Conservation (phyloP, 176 grass and related monocot genomes). For the Musa itinerans region DNA sequence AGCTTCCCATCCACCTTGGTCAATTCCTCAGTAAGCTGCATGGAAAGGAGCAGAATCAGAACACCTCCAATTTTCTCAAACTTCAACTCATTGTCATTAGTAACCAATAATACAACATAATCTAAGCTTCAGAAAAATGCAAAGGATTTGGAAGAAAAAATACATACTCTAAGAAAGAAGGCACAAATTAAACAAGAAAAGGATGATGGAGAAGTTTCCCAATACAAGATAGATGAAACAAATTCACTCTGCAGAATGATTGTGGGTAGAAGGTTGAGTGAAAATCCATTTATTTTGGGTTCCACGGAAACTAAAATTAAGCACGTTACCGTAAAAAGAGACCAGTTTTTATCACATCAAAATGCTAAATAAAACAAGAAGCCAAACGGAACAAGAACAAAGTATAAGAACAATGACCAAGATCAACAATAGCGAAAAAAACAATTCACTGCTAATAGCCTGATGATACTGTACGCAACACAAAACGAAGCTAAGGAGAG, state of each 20-base stretch:
- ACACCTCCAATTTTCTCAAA: no score
- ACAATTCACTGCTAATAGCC: background rate
- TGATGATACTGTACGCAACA: no score
- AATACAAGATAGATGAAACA: background rate
- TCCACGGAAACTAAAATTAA: background rate
- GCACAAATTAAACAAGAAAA: background rate
- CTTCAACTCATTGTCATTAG: background rate
- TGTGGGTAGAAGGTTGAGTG: background rate
- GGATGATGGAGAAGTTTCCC: background rate
- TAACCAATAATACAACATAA: background rate
- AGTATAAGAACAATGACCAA: background rate
- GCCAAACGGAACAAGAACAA: background rate
- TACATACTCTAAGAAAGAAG: background rate
- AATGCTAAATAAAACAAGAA: background rate
- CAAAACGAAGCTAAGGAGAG: background rate
- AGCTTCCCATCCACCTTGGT: constrained; percentile 8
- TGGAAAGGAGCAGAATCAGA: background rate
- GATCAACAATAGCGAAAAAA: background rate
- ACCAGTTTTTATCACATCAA: background rate
- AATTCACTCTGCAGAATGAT: background rate
- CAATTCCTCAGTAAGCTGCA: constrained; percentile 15
- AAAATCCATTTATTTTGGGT: background rate
- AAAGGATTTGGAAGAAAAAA: background rate
- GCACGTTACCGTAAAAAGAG: background rate
- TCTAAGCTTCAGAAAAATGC: background rate